phyloP scores from a whole-genome alignment of 2,329 filamentous ascomycete species.

The Penicillium sp. region DNA sequence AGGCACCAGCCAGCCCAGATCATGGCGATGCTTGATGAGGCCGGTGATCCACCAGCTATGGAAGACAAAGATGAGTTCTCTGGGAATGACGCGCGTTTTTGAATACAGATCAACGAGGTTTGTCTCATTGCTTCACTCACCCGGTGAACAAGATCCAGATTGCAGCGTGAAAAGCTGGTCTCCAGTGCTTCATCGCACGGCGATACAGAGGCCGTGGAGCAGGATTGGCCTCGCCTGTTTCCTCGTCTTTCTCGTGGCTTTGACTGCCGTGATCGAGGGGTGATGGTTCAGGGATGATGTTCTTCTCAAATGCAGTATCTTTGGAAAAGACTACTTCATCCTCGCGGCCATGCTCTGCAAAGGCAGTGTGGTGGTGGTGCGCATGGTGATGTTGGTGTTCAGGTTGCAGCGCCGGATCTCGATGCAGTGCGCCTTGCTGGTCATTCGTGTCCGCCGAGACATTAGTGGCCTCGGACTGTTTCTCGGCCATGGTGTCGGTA shows the following conservation, averaged over 20 bases:
- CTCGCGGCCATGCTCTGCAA: constrained; percentile 38
- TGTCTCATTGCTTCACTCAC: constrained; percentile 39
- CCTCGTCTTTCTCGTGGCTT: constrained; percentile 40
- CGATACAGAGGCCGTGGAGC: constrained; percentile 31
- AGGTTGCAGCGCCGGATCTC: constrained; percentile 41
- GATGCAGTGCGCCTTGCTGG: constrained; percentile 1
- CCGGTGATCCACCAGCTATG: constrained; percentile 74
- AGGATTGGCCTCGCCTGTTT: constrained; percentile 39
- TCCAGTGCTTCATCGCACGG: constrained; percentile 31
- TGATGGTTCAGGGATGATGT: constrained; percentile 34
- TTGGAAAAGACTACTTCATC: constrained; percentile 55
- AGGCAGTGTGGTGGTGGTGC: constrained; percentile 42
- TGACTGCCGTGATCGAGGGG: constrained; percentile 44
- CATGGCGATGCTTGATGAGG: constrained; percentile 69
- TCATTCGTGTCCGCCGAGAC: not conserved
- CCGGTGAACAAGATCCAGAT: constrained; percentile 57
- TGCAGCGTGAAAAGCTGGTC: constrained; percentile 48
- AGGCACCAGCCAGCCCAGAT: constrained; percentile 80
- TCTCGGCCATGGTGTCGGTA: constrained; percentile 8
- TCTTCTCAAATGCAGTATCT: constrained; percentile 45
- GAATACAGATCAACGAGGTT: not conserved
- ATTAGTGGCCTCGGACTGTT: not conserved
- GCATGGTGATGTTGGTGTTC: constrained; percentile 43
- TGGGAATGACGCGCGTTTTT: not conserved
- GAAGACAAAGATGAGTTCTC: constrained; percentile 16